Evolutionary conservation across 73 alveolate genomes (phyloP).

Genomic region (Symbiodinium pilosum): DNA sequence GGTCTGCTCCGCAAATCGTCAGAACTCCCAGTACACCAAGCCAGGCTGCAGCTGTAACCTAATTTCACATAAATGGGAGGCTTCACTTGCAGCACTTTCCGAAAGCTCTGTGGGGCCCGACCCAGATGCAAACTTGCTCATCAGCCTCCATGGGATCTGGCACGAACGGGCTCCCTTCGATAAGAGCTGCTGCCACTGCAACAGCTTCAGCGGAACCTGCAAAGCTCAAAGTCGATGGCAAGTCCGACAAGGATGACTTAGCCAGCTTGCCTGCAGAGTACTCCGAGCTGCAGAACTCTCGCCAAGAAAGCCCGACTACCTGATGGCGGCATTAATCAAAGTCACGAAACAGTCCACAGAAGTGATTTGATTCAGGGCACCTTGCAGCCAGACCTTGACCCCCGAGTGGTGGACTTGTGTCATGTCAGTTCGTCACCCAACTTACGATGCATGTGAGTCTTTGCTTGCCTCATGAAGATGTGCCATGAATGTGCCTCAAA

Average conservation of each 20-base stretch:
- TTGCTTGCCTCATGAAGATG: no score
- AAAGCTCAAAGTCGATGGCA: not conserved
- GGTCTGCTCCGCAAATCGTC: constrained; percentile 59
- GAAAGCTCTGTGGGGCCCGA: not conserved
- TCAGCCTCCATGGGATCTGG: constrained; percentile 60
- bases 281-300: constrained; percentile 19
- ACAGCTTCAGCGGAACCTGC: not conserved
- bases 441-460: no score
- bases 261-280: not conserved
- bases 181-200: constrained; percentile 34
- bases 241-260: no score
- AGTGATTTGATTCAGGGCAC: no score
- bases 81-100: not conserved
- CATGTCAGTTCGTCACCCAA: no score
- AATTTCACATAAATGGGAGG: not conserved
- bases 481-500: no score
- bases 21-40: constrained; percentile 51
- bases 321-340: not conserved
- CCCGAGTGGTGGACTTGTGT: no score
- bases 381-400: no score
- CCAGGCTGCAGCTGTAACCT: constrained; percentile 50
- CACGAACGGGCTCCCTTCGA: constrained; percentile 24
- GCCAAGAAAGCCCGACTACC: constrained; percentile 42
- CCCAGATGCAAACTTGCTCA: constrained; percentile 1
- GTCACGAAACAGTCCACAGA: no score